Conservation (phyloP, 805 yeast species). For the Lachancea sp. region DNA sequence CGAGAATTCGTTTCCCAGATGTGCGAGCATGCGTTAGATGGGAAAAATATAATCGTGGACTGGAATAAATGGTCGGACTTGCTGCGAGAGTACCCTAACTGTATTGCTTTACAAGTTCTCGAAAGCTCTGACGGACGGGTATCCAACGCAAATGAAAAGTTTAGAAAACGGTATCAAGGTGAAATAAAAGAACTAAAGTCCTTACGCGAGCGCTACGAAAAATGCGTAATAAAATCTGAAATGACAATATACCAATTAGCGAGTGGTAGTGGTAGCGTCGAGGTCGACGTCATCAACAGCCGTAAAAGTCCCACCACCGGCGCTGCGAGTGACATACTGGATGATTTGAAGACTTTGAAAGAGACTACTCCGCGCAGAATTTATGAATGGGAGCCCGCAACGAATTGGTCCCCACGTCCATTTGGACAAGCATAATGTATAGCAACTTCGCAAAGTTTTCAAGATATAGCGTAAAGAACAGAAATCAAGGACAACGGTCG, state of each 20-base stretch:
- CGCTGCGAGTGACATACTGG: constrained; percentile 2
- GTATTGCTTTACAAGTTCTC: constrained; percentile 1
- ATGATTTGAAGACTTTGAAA: constrained; percentile 3
- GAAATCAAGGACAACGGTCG: background rate
- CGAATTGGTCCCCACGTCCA: constrained; percentile 8
- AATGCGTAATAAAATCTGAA: constrained; percentile 1
- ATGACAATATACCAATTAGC: constrained; percentile 6
- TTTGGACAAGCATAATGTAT: constrained; percentile 2
- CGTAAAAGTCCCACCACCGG: background rate
- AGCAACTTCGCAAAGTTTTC: background rate
- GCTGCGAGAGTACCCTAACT: constrained; percentile 6
- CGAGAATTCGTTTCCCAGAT: background rate
- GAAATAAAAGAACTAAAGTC: constrained; percentile 2
- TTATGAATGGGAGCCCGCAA: constrained; percentile 5
- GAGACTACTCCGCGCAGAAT: background rate
- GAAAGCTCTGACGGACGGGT: background rate
- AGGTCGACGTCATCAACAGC: background rate
- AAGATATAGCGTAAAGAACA: background rate
- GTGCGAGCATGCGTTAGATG: constrained; percentile 5
- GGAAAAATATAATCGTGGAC: constrained; percentile 1
- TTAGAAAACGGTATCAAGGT: background rate
- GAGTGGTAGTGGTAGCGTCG: background rate
- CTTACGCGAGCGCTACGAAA: background rate
- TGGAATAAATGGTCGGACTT: constrained; percentile 1
- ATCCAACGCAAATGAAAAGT: background rate